Conservation (phyloP, 2,329 filamentous ascomycete genomes). For the Trichoderma sp. region DNA sequence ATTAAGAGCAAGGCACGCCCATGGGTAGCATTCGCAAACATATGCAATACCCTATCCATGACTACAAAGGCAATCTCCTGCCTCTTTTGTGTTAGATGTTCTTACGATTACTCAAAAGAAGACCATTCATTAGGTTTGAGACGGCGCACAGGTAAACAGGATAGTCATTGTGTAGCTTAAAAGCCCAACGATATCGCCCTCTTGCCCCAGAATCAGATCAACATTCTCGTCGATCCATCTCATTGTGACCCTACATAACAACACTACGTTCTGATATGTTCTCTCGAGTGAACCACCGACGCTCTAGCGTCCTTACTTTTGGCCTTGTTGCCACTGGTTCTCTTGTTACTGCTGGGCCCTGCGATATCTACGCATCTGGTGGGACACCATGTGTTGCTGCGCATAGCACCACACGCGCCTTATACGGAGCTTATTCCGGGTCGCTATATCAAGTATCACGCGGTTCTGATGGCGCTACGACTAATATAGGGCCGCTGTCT, state of each 20-base stretch:
- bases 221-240: not conserved
- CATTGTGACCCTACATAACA: not conserved
- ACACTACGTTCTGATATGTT: not conserved
- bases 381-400: slow-evolving; percentile 11
- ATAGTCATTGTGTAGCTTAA: not conserved
- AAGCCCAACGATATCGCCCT: not conserved
- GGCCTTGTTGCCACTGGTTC: not conserved
- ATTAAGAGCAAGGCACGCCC: not conserved
- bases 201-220: not conserved
- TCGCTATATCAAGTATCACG: slow-evolving; percentile 3
- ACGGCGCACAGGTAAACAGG: not conserved
- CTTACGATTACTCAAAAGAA: not conserved
- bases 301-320: not conserved
- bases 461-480: slow-evolving; percentile 6
- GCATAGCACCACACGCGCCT: slow-evolving; percentile 10
- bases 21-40: slow-evolving; percentile 1
- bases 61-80: not conserved
- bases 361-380: slow-evolving; percentile 5
- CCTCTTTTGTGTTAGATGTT: not conserved
- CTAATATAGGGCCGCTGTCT: not conserved
- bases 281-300: not conserved
- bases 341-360: not conserved
- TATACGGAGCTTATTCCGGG: not conserved
- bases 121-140: not conserved
- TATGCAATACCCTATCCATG: not conserved